Percentiles rank a stretch among this genome's conserved stretches.
phyloP scores from a whole-genome alignment of 257 asterid genomes.

The Solanum pennellii region DNA sequence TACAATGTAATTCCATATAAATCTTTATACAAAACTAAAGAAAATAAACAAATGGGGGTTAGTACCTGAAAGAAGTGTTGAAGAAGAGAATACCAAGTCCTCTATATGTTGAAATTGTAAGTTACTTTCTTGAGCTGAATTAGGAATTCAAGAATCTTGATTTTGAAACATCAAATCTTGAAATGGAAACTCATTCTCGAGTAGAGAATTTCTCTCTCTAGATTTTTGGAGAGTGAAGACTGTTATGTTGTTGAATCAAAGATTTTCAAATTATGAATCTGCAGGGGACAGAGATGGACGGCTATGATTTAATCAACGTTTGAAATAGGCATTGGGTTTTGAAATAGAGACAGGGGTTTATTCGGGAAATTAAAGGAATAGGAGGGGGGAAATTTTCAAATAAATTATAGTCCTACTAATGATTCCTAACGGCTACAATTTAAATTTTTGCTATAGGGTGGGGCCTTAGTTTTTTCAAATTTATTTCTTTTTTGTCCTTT shows the following conservation, averaged over 20 bases:
- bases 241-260: neutral
- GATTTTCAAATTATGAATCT: neutral
- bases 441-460: constrained; percentile 22
- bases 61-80: constrained; percentile 60
- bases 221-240: neutral
- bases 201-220: neutral
- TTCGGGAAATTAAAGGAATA: neutral
- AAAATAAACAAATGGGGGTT: neutral
- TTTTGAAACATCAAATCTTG: neutral
- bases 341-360: constrained; percentile 20
- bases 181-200: neutral
- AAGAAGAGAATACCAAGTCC: constrained; percentile 44
- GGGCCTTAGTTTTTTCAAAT: neutral
- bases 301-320: constrained; percentile 25
- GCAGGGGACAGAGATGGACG: constrained; percentile 10
- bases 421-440: constrained; percentile 38
- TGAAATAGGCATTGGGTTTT: constrained; percentile 26
- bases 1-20: neutral
- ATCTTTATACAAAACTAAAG: neutral
- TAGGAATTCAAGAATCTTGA: constrained; percentile 2
- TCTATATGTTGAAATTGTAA: constrained; percentile 38
- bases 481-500: neutral
- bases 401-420: neutral
- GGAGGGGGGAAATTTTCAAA: constrained; percentile 1
- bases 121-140: constrained; percentile 3